Evolutionary conservation across 768 basidiomycete genomes (phyloP), one percentile per base, ranked within the genome.

Genomic region (Auriscalpium microsporum): DNA sequence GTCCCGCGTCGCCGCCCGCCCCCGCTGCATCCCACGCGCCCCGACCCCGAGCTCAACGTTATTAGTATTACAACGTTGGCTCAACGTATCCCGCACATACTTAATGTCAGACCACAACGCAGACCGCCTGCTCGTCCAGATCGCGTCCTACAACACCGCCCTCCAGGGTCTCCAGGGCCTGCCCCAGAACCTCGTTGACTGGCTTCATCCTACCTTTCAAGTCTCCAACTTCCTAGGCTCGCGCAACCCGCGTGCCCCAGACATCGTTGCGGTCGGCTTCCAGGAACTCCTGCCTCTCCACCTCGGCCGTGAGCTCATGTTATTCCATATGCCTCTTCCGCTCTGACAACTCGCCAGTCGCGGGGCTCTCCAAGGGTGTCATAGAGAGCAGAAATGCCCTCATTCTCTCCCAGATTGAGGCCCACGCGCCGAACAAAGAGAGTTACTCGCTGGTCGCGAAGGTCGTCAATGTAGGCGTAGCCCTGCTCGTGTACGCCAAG

Each of bases 201-300:
- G 94, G 94, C 80, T 97, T 23, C 76, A 82, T 3, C 92, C 94
- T 33, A 88, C 89, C 0, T 70, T 93, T 9, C 82, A 84, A 55
- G 86, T 89, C 8, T 86, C 88, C 38, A 74, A 74, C 52, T 84
- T 90, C 70, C 81, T 90, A 35, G 28, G 28, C 28, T 76, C 84
- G 36, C 78, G 75, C 52, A 73, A 80, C 69, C 71, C 53, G n/a
- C 73, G 82, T 55, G 81, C 89, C 6, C 91, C 94, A 42, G 92
- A 94, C 67, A 80, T 94, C 35, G 79, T 95, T 44, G 94, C 86
- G 7, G 87, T 97, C 52, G 92, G 91, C 2, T 94, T 96, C 61
- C 95, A 98, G 68, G 95, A 98, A 68, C 76, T 96, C 23, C 75
- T 95, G 11, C 94, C 93, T 7, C 76, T 98, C 3, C 90, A 94